A percentile compares a stretch with the other conserved stretches of the same genome.
These are phyloP conservation scores for Omphalea diandra DNA, from an alignment of 441 rosid species.

Conservation along the genomic window DNA sequence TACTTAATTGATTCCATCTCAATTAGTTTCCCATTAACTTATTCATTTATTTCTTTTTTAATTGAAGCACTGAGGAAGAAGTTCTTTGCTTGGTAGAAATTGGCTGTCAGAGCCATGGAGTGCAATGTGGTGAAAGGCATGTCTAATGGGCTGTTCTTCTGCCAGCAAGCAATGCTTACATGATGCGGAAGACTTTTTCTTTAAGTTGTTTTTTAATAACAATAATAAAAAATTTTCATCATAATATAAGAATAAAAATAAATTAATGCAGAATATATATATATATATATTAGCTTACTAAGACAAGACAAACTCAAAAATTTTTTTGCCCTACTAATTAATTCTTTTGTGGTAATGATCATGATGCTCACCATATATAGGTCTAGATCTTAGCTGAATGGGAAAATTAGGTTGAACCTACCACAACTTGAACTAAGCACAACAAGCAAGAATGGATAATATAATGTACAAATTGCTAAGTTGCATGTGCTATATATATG, in stretches of 20 bases:
- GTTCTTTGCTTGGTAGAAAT: slow-evolving; percentile 10
- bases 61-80: neutral
- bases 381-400: neutral
- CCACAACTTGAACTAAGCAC: slow-evolving; percentile 16
- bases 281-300: slow-evolving; percentile 1
- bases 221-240: neutral
- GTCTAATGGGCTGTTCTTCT: slow-evolving; percentile 17
- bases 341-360: slow-evolving; percentile 10
- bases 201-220: neutral
- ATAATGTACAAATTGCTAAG: slow-evolving; percentile 19
- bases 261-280: slow-evolving; percentile 7
- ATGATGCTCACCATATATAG: slow-evolving; percentile 13
- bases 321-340: neutral
- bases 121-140: slow-evolving; percentile 18
- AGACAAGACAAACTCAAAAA: neutral
- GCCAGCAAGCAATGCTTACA: slow-evolving; percentile 20
- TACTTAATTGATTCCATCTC: neutral
- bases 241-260: neutral
- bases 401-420: no score
- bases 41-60: no score
- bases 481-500: slow-evolving; percentile 19
- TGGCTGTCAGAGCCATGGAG: slow-evolving; percentile 14
- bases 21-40: neutral
- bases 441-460: neutral
- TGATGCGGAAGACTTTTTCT: slow-evolving; percentile 16